Evolutionary conservation across 2,329 filamentous ascomycete genomes (phyloP).

Genomic region (Claviceps sp.): DNA sequence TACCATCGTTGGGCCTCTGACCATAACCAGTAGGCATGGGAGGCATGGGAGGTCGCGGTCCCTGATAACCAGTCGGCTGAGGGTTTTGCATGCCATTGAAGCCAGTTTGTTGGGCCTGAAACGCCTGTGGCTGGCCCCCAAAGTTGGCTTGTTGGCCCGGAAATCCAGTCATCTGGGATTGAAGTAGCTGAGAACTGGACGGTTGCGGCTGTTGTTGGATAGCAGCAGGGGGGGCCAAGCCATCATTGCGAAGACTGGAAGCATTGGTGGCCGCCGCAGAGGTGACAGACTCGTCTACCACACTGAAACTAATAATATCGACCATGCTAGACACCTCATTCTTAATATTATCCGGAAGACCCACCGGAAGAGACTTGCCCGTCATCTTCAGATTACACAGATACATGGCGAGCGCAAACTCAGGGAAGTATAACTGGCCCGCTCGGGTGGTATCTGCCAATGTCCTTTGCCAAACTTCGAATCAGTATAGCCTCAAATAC

Average conservation of each 20-base stretch:
- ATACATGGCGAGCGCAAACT: conserved; percentile 97
- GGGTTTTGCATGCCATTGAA: conserved; percentile 53
- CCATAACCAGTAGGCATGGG: conserved; percentile 51
- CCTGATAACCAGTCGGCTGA: conserved; percentile 67
- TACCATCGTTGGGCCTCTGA: conserved; percentile 36
- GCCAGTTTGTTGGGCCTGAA: conserved; percentile 59
- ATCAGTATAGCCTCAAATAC: neutral
- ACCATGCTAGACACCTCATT: conserved; percentile 99
- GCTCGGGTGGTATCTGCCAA: conserved; percentile 92
- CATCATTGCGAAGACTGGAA: conserved; percentile 50
- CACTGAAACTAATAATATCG: conserved; percentile 93
- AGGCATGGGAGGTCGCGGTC: conserved; percentile 82
- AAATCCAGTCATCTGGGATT: conserved; percentile 57
- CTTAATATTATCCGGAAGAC: conserved; percentile 70
- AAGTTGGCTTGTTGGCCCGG: conserved; percentile 45
- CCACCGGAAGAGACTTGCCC: conserved; percentile 63
- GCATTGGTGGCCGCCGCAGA: conserved; percentile 47
- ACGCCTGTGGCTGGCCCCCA: conserved; percentile 39
- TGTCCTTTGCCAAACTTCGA: conserved; percentile 41
- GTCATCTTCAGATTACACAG: conserved; percentile 89
- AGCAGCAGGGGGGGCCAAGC: conserved; percentile 37
- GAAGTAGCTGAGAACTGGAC: conserved; percentile 54
- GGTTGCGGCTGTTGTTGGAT: conserved; percentile 57
- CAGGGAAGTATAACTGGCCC: conserved; percentile 89
- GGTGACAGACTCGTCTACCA: conserved; percentile 55